A percentile compares a stretch with the other conserved stretches of the same genome.
These are phyloP conservation scores for Pseudocercospora pini-densiflorae DNA, from an alignment of 2,329 filamentous ascomycete species.

Conservation along the genomic window DNA sequence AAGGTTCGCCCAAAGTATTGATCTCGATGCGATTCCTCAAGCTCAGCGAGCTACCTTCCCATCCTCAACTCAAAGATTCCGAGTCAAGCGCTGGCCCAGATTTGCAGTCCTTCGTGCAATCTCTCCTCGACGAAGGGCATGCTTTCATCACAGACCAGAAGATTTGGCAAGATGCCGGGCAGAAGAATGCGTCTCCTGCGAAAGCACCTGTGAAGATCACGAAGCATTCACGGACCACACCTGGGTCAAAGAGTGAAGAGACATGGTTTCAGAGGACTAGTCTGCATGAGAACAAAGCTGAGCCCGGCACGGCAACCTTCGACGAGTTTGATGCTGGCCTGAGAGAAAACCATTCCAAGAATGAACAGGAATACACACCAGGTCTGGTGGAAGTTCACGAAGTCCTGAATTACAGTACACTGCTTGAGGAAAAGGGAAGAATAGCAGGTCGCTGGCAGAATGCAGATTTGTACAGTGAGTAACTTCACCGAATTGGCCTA, in stretches of 20 bases:
- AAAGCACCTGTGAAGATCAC: constrained; percentile 59
- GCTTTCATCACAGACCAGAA: constrained; percentile 61
- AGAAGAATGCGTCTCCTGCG: constrained; percentile 57
- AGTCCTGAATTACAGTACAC: constrained; percentile 49
- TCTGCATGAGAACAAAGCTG: constrained; percentile 60
- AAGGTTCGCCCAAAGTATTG: constrained; percentile 7
- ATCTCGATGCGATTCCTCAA: constrained; percentile 41
- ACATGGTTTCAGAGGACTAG: constrained; percentile 69
- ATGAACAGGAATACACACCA: constrained; percentile 65
- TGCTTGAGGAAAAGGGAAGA: constrained; percentile 25
- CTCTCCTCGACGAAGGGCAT: constrained; percentile 62
- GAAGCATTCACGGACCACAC: constrained; percentile 50
- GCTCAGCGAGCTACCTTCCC: constrained; percentile 40
- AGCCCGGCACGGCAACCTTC: constrained; percentile 63
- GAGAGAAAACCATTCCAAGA: constrained; percentile 60
- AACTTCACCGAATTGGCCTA: background rate
- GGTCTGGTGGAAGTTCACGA: constrained; percentile 56
- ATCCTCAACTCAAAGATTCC: constrained; percentile 35
- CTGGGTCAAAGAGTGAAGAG: constrained; percentile 46
- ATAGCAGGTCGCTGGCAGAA: constrained; percentile 39
- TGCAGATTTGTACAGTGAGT: constrained; percentile 40
- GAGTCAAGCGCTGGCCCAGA: constrained; percentile 45
- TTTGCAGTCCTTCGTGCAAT: constrained; percentile 57
- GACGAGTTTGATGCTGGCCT: constrained; percentile 66
- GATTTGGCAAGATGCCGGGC: constrained; percentile 50